A percentile compares a stretch with the other conserved stretches of the same genome.
phyloP scores from a whole-genome alignment of 106 monocot genomes.

The Platanthera zijinensis region DNA sequence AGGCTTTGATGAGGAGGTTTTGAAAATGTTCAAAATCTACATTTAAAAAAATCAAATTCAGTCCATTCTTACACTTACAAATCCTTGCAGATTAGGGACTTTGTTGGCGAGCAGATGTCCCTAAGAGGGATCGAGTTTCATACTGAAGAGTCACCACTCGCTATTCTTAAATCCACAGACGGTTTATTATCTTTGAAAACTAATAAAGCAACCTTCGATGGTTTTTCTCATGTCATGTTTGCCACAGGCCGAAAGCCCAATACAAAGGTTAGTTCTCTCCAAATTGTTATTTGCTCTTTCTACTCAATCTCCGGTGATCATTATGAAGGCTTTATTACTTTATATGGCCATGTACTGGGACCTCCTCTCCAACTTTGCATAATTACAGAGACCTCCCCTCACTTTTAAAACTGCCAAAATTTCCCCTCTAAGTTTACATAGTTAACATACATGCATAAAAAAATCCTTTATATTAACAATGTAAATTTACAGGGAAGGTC shows the following conservation, averaged over 20 bases:
- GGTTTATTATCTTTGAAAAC: conserved; percentile 74
- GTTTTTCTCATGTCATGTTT: conserved; percentile 99
- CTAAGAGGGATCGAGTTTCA: conserved; percentile 93
- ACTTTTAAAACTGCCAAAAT: too few species aligned
- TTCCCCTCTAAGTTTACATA: too few species aligned
- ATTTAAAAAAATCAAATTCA: conserved; percentile 1
- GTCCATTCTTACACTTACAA: conserved; percentile 5
- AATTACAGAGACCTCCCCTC: too few species aligned
- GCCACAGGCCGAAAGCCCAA: conserved; percentile 95
- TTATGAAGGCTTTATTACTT: background rate
- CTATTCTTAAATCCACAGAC: conserved; percentile 67
- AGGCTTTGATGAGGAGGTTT: conserved; percentile 97
- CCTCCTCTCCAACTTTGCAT: too few species aligned
- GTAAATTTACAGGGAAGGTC: too few species aligned
- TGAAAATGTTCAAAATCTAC: conserved; percentile 5
- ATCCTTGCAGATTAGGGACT: conserved; percentile 72
- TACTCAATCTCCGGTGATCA: background rate
- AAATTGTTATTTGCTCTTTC: background rate
- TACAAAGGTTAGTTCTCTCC: conserved; percentile 53
- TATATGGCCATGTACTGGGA: too few species aligned
- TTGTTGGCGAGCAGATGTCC: conserved; percentile 92
- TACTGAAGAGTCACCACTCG: conserved; percentile 72
- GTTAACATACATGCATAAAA: too few species aligned
- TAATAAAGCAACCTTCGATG: conserved; percentile 72
- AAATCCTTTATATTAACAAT: too few species aligned